These are phyloP conservation scores for Amphicarpaea edgeworthii DNA, from an alignment of 306 rosid species.

Conservation along the genomic window DNA sequence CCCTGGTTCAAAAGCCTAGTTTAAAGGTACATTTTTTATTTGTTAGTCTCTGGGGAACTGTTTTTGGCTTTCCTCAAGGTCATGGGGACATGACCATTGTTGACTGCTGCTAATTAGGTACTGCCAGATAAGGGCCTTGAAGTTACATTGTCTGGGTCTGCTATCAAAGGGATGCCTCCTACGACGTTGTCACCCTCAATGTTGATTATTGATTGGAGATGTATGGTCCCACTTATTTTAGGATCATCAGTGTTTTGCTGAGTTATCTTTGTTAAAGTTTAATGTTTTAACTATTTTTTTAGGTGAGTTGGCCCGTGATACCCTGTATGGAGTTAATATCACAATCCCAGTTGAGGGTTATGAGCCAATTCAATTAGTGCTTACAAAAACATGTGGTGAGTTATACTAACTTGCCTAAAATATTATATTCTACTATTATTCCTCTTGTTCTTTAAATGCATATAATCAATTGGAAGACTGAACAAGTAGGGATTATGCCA, in stretches of 20 bases:
- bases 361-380: constrained; percentile 79
- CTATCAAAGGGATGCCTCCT: constrained; percentile 73
- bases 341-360: constrained; percentile 83
- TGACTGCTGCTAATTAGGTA: constrained; percentile 57
- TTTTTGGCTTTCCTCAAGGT: constrained; percentile 24
- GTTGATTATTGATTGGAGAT: constrained; percentile 89
- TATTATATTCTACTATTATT: constrained; percentile 23
- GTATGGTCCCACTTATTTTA: constrained; percentile 61
- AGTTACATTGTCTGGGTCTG: constrained; percentile 79
- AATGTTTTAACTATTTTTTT: constrained; percentile 48
- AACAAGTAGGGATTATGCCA: constrained; percentile 5
- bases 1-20: constrained; percentile 77
- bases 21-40: constrained; percentile 60
- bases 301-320: constrained; percentile 70
- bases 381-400: constrained; percentile 90
- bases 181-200: constrained; percentile 91
- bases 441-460: constrained; percentile 11
- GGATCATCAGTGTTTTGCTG: constrained; percentile 28
- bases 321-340: constrained; percentile 77
- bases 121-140: constrained; percentile 76
- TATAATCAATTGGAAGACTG: constrained; percentile 29
- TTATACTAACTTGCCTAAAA: constrained; percentile 27
- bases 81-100: constrained; percentile 40
- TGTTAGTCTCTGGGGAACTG: constrained; percentile 38
- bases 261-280: constrained; percentile 35